A percentile compares a stretch with the other conserved stretches of the same genome.
Conservation (phyloP, 371 early-diverging fungal species). For the Mortierella sp. region DNA sequence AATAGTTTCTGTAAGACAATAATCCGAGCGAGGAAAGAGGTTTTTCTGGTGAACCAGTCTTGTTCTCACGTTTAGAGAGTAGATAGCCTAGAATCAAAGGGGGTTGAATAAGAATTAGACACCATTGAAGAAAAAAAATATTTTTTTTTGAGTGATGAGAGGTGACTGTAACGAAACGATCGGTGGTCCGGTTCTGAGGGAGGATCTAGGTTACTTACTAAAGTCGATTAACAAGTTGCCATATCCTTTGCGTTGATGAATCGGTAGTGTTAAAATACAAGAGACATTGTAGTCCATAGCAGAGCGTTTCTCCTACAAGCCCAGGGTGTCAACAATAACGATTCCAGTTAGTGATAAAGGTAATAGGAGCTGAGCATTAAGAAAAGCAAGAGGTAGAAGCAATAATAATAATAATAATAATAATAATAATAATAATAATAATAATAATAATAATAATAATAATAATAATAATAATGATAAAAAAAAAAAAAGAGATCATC, state of each 20-base stretch:
- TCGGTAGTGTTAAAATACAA: constrained; percentile 98
- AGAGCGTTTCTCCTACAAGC: constrained; percentile 89
- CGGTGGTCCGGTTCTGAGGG: too few species aligned
- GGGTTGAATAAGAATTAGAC: background rate
- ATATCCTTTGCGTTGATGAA: constrained; percentile 97
- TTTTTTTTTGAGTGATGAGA: too few species aligned
- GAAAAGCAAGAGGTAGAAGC: too few species aligned
- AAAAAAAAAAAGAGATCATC: constrained; percentile 6
- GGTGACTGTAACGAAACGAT: background rate
- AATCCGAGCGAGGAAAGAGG: constrained; percentile 99
- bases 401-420: too few species aligned
- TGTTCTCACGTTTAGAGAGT: constrained; percentile 88
- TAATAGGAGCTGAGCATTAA: too few species aligned
- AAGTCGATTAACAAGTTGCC: constrained; percentile 98
- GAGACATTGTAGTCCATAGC: constrained; percentile 95
- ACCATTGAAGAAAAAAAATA: background rate
- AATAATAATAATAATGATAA: background rate
- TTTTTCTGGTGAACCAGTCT: constrained; percentile 96
- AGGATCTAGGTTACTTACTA: constrained; percentile 59
- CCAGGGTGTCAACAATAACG: constrained; percentile 2
- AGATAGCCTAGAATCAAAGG: constrained; percentile 72
- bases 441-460: too few species aligned
- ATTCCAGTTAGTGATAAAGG: too few species aligned
- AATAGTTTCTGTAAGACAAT: constrained; percentile 90
- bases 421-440: too few species aligned